Evolutionary conservation across 805 yeast genomes (phyloP).

Genomic region (Hanseniaspora singularis): DNA sequence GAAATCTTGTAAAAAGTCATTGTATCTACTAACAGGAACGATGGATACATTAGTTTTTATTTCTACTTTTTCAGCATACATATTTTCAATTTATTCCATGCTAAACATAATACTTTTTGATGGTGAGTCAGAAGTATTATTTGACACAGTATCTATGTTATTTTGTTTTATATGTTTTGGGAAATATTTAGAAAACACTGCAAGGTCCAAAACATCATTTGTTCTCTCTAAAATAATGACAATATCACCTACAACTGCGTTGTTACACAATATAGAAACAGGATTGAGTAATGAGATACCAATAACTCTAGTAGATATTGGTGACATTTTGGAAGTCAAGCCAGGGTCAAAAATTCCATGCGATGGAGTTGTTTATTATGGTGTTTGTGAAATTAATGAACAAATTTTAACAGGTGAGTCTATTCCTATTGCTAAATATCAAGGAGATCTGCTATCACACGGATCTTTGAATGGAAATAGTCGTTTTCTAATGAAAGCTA

Average conservation of each 20-base stretch:
- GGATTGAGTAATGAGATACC: constrained; percentile 34
- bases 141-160: constrained; percentile 81
- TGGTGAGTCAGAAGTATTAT: constrained; percentile 50
- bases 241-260: constrained; percentile 66
- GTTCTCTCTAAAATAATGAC: constrained; percentile 74
- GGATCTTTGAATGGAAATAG: constrained; percentile 84
- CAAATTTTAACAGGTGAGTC: constrained; percentile 89
- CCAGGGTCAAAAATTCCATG: constrained; percentile 89
- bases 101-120: constrained; percentile 33
- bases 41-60: constrained; percentile 87
- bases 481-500: constrained; percentile 53
- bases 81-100: constrained; percentile 59
- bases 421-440: constrained; percentile 50
- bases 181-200: constrained; percentile 79
- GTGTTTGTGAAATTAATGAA: constrained; percentile 78
- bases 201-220: constrained; percentile 85
- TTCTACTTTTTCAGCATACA: constrained; percentile 68
- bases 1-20: constrained; percentile 49
- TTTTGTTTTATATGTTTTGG: constrained; percentile 77
- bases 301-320: constrained; percentile 62
- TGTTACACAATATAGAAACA: constrained; percentile 38
- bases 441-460: constrained; percentile 61
- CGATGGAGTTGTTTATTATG: constrained; percentile 71
- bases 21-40: constrained; percentile 60
- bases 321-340: constrained; percentile 62